Percentiles rank a stretch among this genome's conserved stretches.
Conservation (phyloP, 169 alveolate genomes). For the Plasmodium berghei region DNA sequence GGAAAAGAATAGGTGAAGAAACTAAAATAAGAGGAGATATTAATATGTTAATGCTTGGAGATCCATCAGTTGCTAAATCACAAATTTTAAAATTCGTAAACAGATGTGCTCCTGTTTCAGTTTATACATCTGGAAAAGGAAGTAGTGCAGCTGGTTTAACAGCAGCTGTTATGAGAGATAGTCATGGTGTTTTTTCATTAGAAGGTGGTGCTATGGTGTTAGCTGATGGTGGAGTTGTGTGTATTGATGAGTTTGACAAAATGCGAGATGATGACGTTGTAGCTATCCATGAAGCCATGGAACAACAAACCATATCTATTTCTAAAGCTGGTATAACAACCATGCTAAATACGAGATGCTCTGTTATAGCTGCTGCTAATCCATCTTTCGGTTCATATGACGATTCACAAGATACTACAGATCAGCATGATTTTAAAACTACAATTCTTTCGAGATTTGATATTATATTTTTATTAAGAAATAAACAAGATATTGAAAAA, state of each 20-base stretch:
- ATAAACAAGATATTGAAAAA: conserved; percentile 93
- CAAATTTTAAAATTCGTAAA: conserved; percentile 97
- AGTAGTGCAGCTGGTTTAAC: conserved; percentile 99
- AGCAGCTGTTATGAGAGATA: conserved; percentile 97
- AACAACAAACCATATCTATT: conserved; percentile 98
- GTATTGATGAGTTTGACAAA: conserved; percentile 99
- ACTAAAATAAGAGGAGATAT: conserved; percentile 98
- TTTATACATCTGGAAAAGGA: conserved; percentile 99
- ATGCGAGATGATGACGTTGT: conserved; percentile 99
- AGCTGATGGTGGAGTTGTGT: conserved; percentile 99
- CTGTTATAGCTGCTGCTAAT: conserved; percentile 99
- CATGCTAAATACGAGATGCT: conserved; percentile 95
- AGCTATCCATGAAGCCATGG: conserved; percentile 99
- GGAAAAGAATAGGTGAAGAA: conserved; percentile 96
- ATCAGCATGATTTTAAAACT: conserved; percentile 98
- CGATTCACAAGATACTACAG: conserved; percentile 96
- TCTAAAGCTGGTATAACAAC: conserved; percentile 99
- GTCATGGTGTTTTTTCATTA: conserved; percentile 92
- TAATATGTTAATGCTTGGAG: conserved; percentile 96
- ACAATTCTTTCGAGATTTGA: conserved; percentile 98
- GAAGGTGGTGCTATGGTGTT: conserved; percentile 99
- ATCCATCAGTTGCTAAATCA: conserved; percentile 99
- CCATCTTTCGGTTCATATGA: conserved; percentile 99
- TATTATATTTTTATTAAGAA: conserved; percentile 96
- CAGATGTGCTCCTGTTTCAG: conserved; percentile 98